Percentiles rank a stretch among this genome's conserved stretches.
These are phyloP conservation scores for Kluyveromyces siamensis DNA, from an alignment of 805 yeast genomes.

Conservation along the genomic window DNA sequence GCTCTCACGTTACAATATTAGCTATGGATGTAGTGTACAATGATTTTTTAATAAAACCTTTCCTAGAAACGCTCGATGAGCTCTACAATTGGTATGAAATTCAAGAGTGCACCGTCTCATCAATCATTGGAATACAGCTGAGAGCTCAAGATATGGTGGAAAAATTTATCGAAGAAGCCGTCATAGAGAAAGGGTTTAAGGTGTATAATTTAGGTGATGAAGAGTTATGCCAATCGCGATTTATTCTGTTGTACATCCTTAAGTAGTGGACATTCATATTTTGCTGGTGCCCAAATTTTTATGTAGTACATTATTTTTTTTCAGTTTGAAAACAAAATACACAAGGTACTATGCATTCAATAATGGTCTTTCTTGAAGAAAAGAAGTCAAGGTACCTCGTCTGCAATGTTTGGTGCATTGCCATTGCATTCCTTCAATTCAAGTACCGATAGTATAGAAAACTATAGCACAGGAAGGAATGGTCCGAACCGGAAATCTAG, in stretches of 20 bases:
- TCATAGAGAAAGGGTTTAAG: conserved; percentile 13
- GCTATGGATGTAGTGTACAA: conserved; percentile 32
- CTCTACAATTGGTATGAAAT: conserved; percentile 6
- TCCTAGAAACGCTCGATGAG: conserved; percentile 17
- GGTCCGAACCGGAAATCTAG: background rate
- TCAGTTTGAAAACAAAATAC: background rate
- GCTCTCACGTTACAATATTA: conserved; percentile 13
- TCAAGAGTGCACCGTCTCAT: conserved; percentile 5
- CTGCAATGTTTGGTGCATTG: background rate
- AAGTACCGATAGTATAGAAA: background rate
- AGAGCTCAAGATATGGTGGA: conserved; percentile 24
- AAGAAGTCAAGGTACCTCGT: background rate
- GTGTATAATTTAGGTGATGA: conserved; percentile 14
- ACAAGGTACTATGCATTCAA: background rate
- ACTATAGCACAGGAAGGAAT: background rate
- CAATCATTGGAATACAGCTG: conserved; percentile 25
- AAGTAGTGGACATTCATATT: background rate
- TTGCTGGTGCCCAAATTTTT: background rate
- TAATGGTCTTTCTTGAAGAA: background rate
- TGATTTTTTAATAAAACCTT: conserved; percentile 26
- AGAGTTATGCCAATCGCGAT: conserved; percentile 14
- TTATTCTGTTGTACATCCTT: conserved; percentile 12
- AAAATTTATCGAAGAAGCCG: conserved; percentile 20
- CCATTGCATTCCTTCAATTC: background rate
- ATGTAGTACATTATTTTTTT: background rate